Evolutionary conservation across 495 filamentous ascomycete species (phyloP).

Genomic region (Trypethelium eluteriae): DNA sequence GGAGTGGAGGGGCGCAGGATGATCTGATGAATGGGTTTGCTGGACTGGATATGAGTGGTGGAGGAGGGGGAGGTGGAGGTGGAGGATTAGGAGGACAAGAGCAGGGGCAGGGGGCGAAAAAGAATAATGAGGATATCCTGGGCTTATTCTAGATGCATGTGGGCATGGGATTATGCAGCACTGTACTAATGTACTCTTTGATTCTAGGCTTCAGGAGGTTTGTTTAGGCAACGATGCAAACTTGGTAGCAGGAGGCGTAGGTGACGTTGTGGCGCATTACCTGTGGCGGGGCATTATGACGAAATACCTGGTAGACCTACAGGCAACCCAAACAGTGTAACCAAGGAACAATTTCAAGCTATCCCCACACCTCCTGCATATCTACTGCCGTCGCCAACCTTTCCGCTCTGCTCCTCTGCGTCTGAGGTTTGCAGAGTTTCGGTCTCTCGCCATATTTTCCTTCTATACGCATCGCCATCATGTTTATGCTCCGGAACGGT

Average conservation of each 20-base stretch:
- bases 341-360: neutral
- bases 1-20: slow-evolving; percentile 31
- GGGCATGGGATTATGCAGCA: neutral
- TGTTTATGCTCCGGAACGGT: slow-evolving; percentile 71
- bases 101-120: slow-evolving; percentile 41
- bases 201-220: neutral
- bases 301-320: neutral
- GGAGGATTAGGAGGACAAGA: slow-evolving; percentile 49
- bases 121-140: slow-evolving; percentile 81
- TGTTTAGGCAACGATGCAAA: too few relatives aligned
- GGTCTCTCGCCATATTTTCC: too few relatives aligned
- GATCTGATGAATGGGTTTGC: slow-evolving; percentile 75
- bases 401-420: too few relatives aligned
- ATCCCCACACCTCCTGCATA: neutral
- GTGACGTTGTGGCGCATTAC: too few relatives aligned
- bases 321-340: neutral
- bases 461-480: slow-evolving; percentile 24
- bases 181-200: neutral
- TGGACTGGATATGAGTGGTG: slow-evolving; percentile 63
- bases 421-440: too few relatives aligned
- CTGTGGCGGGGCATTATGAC: neutral
- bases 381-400: neutral
- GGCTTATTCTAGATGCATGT: slow-evolving; percentile 53
- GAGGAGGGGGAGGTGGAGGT: slow-evolving; percentile 40
- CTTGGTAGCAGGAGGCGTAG: too few relatives aligned